Base-by-base conservation (phyloP, 805 yeast genomes). In the Pichia exigua region DNA sequence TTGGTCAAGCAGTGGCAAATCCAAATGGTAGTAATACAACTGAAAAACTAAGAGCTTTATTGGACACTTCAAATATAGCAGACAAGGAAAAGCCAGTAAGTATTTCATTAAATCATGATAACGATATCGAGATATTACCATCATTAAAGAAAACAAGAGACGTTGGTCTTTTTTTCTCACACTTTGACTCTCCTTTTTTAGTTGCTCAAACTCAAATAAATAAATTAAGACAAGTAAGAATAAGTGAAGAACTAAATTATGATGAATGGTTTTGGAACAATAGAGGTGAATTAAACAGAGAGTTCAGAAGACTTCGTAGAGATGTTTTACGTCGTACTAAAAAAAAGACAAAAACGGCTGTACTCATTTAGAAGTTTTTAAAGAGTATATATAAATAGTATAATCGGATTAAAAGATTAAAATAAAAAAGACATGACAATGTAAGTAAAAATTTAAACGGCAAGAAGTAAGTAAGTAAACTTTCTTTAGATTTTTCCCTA, bases 181-280 rank as follows among this genome's bases (percentile, higher is more conserved):
- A 92, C 64, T 70, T 74, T 13, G 85, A 85, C 20, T 91, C 97
- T 0, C 97, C 97, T 0, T 92, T 88, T 68, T 71, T 92, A 56
- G 79, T 78, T 47, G 83, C 97, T 0, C 98, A 91, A 68, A 75
- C 96, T 0, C 96, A 87, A 64, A 65, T 89, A 46, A 78, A 77
- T 53, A 84, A 81, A 60, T 58, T 85, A 38, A 73, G 77, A 9
- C 61, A 65, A n/a, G 66, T 73, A 32, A 55, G 61, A 18, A 52
- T 58, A 1, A 60, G 58, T 15, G 65, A 62, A 13, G 61, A 61
- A 4, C 68, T 73, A 21, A 71, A 70, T 11, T 90, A 92, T 79
- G 89, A 84, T 46, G 69, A 75, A 42, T 82, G 86, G 77, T 92
- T 91, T 66, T 88, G 87, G 84, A 85, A 81, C 44, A 79, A 82